phyloP scores from a whole-genome alignment of 177 flowering plant genomes.

The Vitis hybrid region DNA sequence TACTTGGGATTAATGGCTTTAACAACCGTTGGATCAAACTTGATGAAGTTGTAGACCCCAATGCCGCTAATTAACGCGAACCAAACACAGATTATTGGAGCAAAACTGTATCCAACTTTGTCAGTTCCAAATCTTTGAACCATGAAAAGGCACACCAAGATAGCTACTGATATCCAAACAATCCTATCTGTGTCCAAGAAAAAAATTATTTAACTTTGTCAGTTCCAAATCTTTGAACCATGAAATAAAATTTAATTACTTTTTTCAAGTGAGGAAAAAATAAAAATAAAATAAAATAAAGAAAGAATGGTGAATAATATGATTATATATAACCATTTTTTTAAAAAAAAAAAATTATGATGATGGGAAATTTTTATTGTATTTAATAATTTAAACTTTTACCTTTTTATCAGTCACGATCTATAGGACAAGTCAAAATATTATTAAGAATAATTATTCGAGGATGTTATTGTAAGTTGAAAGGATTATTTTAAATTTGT shows the following conservation, averaged over 20 bases:
- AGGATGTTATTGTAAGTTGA: too few species aligned
- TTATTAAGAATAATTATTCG: not conserved
- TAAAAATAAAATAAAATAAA: not conserved
- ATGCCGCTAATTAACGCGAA: conserved; percentile 34
- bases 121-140: conserved; percentile 59
- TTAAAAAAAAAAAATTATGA: not conserved
- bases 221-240: too few species aligned
- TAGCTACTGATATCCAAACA: conserved; percentile 48
- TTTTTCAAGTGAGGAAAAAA: too few species aligned
- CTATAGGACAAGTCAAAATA: not conserved
- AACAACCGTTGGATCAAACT: conserved; percentile 33
- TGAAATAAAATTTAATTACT: conserved; percentile 10
- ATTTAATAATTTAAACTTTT: too few species aligned
- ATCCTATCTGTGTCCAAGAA: conserved; percentile 28
- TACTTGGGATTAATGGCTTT: conserved; percentile 48
- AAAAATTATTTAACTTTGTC: too few species aligned
- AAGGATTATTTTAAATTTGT: too few species aligned
- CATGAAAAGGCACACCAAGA: conserved; percentile 38
- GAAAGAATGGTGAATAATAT: not conserved
- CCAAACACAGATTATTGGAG: conserved; percentile 56
- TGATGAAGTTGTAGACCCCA: conserved; percentile 45
- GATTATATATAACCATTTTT: not conserved
- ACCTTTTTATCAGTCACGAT: too few species aligned
- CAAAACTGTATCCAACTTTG: conserved; percentile 55
- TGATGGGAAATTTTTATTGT: too few species aligned